Conservation (phyloP, 1,284 basidiomycete genomes). For the Cryptococcus depauperatus region DNA sequence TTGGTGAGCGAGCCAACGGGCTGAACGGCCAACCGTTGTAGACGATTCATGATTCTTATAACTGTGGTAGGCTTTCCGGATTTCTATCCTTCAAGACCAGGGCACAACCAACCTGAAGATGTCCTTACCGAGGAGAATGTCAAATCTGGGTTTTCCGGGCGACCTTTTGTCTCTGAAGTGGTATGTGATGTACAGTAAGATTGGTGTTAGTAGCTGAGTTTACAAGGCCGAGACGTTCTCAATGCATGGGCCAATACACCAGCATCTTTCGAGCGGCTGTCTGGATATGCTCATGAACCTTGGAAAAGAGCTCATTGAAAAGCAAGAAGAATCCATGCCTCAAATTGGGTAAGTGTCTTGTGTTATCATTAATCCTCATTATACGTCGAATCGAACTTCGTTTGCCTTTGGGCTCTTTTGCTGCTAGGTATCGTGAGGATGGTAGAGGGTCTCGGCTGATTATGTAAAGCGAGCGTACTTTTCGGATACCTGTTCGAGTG, state of each 20-base stretch:
- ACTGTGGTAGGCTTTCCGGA: conserved; percentile 62
- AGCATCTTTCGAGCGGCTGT: conserved; percentile 49
- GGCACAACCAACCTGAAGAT: conserved; percentile 79
- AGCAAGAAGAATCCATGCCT: conserved; percentile 45
- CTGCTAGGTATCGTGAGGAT: neutral
- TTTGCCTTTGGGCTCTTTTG: too few species aligned
- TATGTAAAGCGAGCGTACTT: conserved; percentile 56
- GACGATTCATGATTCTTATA: too few species aligned
- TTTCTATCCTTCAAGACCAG: conserved; percentile 72
- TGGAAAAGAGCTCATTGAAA: conserved; percentile 67
- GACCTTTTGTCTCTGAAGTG: conserved; percentile 51
- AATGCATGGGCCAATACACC: conserved; percentile 51
- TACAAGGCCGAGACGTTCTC: conserved; percentile 51
- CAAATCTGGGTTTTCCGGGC: conserved; percentile 64
- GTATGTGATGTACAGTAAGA: conserved; percentile 22
- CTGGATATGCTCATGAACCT: conserved; percentile 65
- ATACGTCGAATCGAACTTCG: neutral
- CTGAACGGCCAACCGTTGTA: too few species aligned
- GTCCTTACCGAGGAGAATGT: conserved; percentile 66
- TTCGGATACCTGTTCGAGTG: conserved; percentile 76
- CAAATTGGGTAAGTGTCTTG: conserved; percentile 29
- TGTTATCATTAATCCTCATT: neutral
- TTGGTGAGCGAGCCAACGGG: too few species aligned
- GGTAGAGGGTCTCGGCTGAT: conserved; percentile 3
- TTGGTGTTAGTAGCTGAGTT: neutral